phyloP scores from a whole-genome alignment of 495 filamentous ascomycete genomes.

The Penicillium egyptiacum region DNA sequence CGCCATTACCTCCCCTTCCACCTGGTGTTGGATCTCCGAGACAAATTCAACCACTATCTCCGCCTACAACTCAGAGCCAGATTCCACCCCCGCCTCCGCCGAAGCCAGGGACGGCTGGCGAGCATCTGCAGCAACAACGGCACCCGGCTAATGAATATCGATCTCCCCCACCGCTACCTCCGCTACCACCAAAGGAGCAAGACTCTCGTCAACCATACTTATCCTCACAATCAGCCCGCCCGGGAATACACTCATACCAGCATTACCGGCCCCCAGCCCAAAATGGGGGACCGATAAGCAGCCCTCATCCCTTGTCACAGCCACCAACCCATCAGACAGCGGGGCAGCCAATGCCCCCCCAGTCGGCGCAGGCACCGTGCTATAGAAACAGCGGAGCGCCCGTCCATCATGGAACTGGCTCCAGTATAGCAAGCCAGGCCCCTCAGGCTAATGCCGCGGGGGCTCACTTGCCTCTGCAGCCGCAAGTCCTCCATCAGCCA shows the following conservation, averaged over 20 bases:
- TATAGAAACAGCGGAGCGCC: constrained; percentile 17
- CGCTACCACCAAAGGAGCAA: constrained; percentile 43
- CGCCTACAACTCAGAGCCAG: constrained; percentile 13
- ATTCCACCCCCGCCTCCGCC: constrained; percentile 27
- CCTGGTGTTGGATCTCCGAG: constrained; percentile 51
- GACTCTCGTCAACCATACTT: constrained; percentile 18
- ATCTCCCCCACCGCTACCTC: constrained; percentile 40
- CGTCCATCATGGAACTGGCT: constrained; percentile 1
- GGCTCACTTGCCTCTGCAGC: constrained; percentile 2
- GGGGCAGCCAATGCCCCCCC: constrained; percentile 19
- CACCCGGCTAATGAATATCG: constrained; percentile 29
- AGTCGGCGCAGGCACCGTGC: constrained; percentile 16
- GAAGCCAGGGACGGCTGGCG: constrained; percentile 25
- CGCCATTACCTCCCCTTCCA: constrained; percentile 71
- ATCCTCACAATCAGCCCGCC: constrained; percentile 5
- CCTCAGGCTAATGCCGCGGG: background rate
- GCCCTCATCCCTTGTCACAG: constrained; percentile 12
- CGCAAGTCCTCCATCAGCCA: constrained; percentile 10
- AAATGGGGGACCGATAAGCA: constrained; percentile 1
- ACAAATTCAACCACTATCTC: constrained; percentile 19
- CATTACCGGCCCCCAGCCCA: constrained; percentile 16
- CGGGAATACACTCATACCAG: constrained; percentile 19
- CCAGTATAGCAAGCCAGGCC: constrained; percentile 6
- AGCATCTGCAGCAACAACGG: constrained; percentile 21
- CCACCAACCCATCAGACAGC: background rate